Conservation (phyloP, 2,329 filamentous ascomycete species). For the Rutstroemia sp. region DNA sequence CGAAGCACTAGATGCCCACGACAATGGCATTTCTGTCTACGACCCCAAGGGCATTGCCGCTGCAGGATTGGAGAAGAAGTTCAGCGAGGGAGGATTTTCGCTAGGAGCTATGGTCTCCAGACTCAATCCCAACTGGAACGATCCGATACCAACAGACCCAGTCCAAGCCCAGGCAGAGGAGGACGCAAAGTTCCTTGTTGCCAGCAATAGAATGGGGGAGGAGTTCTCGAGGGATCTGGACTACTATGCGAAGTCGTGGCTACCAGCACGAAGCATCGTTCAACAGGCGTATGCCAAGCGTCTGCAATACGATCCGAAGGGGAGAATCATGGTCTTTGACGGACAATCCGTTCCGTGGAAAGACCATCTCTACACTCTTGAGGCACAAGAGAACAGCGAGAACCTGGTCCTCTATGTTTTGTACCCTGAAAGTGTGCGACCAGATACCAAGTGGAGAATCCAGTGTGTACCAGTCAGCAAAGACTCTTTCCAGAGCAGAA, state of each 20-base stretch:
- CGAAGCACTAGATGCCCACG: constrained; percentile 94
- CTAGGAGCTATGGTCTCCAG: constrained; percentile 78
- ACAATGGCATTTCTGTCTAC: constrained; percentile 86
- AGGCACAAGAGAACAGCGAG: constrained; percentile 48
- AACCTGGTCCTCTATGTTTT: constrained; percentile 75
- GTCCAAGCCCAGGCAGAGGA: constrained; percentile 63
- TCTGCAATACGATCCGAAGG: constrained; percentile 59
- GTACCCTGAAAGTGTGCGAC: constrained; percentile 74
- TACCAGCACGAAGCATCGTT: constrained; percentile 78
- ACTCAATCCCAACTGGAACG: constrained; percentile 76
- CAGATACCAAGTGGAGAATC: constrained; percentile 83
- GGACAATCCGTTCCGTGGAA: constrained; percentile 84
- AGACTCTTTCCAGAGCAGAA: constrained; percentile 86
- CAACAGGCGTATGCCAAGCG: constrained; percentile 67
- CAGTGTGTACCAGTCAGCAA: constrained; percentile 81
- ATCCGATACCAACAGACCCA: constrained; percentile 45
- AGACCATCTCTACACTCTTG: constrained; percentile 86
- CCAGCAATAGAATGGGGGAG: constrained; percentile 78
- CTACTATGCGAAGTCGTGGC: constrained; percentile 70
- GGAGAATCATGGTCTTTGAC: constrained; percentile 75
- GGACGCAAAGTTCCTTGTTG: constrained; percentile 70
- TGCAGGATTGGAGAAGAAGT: constrained; percentile 73
- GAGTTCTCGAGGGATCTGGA: constrained; percentile 78
- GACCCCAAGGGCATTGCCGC: constrained; percentile 61
- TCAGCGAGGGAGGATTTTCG: constrained; percentile 74